Conservation (phyloP, 345 rosid species). For the Acer yangbiense region DNA sequence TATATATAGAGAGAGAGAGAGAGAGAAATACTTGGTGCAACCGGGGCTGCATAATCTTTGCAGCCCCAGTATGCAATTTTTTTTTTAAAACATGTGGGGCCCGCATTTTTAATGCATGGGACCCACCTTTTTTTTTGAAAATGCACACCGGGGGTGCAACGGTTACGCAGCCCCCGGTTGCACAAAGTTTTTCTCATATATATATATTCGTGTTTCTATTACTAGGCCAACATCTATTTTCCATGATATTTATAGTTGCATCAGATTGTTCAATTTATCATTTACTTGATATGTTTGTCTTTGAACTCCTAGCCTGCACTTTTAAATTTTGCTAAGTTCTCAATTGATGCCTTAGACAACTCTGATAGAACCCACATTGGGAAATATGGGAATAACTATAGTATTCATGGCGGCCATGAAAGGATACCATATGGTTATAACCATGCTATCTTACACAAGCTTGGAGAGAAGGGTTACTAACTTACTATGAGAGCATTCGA, state of each 20-base stretch:
- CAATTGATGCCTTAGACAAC: slow-evolving; percentile 49
- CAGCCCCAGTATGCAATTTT: no score
- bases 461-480: slow-evolving; percentile 83
- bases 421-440: slow-evolving; percentile 84
- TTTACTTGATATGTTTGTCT: neutral
- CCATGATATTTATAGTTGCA: neutral
- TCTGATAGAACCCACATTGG: slow-evolving; percentile 88
- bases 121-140: no score
- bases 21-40: no score
- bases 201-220: no score
- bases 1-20: no score
- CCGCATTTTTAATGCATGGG: no score
- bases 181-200: no score
- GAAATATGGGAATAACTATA: slow-evolving; percentile 97
- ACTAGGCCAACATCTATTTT: no score
- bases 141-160: no score
- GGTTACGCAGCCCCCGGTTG: no score
- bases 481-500: slow-evolving; percentile 85
- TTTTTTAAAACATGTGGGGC: no score
- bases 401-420: slow-evolving; percentile 89
- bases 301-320: neutral
- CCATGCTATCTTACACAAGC: slow-evolving; percentile 99
- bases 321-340: neutral
- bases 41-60: no score
- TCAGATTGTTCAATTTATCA: neutral